A percentile compares a stretch with the other conserved stretches of the same genome.
These are phyloP conservation scores for Zizania palustris DNA, from an alignment of 202 grass and related monocot species.

Conservation along the genomic window DNA sequence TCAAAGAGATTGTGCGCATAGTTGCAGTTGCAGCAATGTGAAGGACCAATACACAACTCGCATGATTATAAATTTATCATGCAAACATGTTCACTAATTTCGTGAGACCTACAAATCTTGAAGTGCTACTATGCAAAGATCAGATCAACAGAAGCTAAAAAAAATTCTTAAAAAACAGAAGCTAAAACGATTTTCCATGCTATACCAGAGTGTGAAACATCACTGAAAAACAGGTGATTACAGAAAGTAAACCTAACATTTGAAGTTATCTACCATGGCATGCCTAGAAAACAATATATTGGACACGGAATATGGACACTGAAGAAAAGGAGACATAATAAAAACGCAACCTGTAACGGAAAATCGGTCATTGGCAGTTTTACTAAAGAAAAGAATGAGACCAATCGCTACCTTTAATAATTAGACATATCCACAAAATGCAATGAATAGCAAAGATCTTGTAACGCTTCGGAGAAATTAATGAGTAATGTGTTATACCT, in stretches of 20 bases:
- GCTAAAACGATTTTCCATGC: neutral
- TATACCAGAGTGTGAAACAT: neutral
- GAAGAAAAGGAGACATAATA: constrained; percentile 6
- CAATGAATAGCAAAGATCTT: constrained; percentile 12
- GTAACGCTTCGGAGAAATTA: neutral
- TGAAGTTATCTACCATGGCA: constrained; percentile 2
- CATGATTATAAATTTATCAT: too few species aligned
- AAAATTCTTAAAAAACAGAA: too few species aligned
- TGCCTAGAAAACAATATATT: neutral
- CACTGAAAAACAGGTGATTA: neutral
- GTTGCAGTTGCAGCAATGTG: neutral
- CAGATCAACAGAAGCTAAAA: neutral
- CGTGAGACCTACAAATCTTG: neutral
- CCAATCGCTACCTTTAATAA: neutral
- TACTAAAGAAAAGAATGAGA: constrained; percentile 3
- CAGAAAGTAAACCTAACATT: neutral
- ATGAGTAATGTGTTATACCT: constrained; percentile 59
- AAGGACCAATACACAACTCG: neutral
- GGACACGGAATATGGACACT: neutral
- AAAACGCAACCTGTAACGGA: neutral
- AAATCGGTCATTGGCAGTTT: neutral
- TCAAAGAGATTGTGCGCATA: neutral
- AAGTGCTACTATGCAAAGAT: neutral
- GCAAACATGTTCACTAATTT: neutral
- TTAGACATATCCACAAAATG: constrained; percentile 2